phyloP scores from a whole-genome alignment of 176 grass and related monocot species.

The Carex littledalei region DNA sequence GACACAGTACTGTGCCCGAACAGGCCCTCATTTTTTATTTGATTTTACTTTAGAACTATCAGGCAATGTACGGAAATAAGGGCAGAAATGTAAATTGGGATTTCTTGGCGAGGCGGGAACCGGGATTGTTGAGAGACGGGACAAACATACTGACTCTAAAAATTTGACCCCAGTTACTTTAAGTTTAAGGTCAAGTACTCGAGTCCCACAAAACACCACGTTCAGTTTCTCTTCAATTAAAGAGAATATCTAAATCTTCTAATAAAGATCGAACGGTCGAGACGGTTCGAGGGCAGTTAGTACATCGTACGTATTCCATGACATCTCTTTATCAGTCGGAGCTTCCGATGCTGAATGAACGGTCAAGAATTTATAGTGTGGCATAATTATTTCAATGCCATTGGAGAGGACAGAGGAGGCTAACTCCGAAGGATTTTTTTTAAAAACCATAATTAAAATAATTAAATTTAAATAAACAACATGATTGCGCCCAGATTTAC shows the following conservation, averaged over 20 bases:
- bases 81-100: background rate
- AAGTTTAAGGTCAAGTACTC: too few species aligned
- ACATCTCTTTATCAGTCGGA: background rate
- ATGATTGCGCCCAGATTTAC: too few species aligned
- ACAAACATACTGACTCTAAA: background rate
- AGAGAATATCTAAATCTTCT: background rate
- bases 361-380: background rate
- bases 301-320: background rate
- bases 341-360: background rate
- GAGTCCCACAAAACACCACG: background rate
- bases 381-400: background rate
- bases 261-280: background rate
- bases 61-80: background rate
- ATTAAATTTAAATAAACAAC: too few species aligned
- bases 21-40: background rate
- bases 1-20: too few species aligned
- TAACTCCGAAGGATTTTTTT: background rate
- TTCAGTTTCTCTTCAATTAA: background rate
- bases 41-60: too few species aligned
- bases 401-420: background rate
- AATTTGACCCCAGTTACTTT: background rate
- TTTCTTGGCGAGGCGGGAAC: constrained; percentile 21
- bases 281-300: too few species aligned
- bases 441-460: too few species aligned
- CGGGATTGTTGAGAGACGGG: background rate